Percentiles rank a stretch among this genome's conserved stretches.
phyloP scores from a whole-genome alignment of 2,329 filamentous ascomycete genomes.

The Pseudopithomyces maydicus region DNA sequence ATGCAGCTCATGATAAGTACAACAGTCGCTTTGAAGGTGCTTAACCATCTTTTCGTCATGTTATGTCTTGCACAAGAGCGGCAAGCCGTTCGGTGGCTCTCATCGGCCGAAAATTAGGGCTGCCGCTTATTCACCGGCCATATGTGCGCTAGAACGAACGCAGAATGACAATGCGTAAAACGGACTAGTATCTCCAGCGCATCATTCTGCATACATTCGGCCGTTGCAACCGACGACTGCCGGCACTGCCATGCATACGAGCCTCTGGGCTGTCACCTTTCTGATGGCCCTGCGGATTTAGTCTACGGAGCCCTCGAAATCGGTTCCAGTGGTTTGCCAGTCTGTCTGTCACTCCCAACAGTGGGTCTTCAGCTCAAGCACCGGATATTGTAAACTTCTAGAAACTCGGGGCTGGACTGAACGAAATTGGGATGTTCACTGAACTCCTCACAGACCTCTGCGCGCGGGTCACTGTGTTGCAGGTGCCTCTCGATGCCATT shows the following conservation, averaged over 20 bases:
- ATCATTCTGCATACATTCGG: background rate
- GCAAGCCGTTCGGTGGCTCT: background rate
- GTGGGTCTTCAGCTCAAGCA: background rate
- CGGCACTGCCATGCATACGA: background rate
- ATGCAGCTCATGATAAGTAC: conserved; percentile 1
- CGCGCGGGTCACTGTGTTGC: background rate
- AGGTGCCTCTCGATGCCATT: background rate
- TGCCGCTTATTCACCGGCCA: conserved; percentile 1
- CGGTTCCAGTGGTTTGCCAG: background rate
- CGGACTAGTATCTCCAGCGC: background rate
- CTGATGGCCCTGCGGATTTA: background rate
- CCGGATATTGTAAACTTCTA: background rate
- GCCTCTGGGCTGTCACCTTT: background rate
- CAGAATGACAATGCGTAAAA: background rate
- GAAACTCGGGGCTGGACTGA: background rate
- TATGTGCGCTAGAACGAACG: background rate
- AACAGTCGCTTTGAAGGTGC: conserved; percentile 1
- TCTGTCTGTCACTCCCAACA: no score
- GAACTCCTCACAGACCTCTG: no score
- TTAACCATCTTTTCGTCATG: background rate
- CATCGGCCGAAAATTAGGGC: background rate
- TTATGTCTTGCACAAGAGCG: background rate
- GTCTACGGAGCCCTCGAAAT: background rate
- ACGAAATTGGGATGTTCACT: background rate
- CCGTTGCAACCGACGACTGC: conserved; percentile 1